A percentile compares a stretch with the other conserved stretches of the same genome.
phyloP scores from a whole-genome alignment of 495 filamentous ascomycete genomes.

The Endocarpon pusillum region DNA sequence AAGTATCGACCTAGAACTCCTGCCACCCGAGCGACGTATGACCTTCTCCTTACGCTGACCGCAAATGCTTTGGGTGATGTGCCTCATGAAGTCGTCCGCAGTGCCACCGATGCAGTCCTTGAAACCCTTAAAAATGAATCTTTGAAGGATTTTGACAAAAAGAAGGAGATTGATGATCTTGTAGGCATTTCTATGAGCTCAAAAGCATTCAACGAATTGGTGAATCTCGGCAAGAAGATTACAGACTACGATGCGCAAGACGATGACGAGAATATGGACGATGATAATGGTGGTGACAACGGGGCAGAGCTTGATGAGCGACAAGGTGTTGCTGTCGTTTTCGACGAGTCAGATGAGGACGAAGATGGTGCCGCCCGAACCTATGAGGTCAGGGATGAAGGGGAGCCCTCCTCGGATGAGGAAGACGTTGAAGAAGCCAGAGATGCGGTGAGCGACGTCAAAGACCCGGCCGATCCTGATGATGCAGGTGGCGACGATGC shows the following conservation, averaged over 20 bases:
- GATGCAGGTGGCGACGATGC: conserved; percentile 58
- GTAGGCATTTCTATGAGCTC: conserved; percentile 63
- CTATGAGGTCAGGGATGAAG: conserved; percentile 68
- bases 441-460: conserved; percentile 23
- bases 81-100: conserved; percentile 75
- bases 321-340: conserved; percentile 93
- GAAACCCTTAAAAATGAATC: conserved; percentile 89
- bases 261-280: conserved; percentile 79
- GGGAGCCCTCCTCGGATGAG: conserved; percentile 53
- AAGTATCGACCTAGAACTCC: conserved; percentile 80
- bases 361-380: conserved; percentile 59
- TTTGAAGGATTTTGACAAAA: conserved; percentile 95
- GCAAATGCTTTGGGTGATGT: conserved; percentile 83
- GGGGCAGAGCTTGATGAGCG: conserved; percentile 74
- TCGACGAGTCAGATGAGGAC: conserved; percentile 85
- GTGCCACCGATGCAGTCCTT: conserved; percentile 85
- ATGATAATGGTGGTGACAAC: conserved; percentile 37
- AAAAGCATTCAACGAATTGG: conserved; percentile 91
- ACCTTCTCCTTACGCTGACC: conserved; percentile 83
- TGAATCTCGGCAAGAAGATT: conserved; percentile 96
- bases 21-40: conserved; percentile 87
- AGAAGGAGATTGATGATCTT: conserved; percentile 91
- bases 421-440: conserved; percentile 34
- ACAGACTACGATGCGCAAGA: conserved; percentile 97
- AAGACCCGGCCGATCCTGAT: conserved; percentile 28